Evolutionary conservation across 1,284 basidiomycete species (phyloP).

Genomic region (Ustilago esculenta): DNA sequence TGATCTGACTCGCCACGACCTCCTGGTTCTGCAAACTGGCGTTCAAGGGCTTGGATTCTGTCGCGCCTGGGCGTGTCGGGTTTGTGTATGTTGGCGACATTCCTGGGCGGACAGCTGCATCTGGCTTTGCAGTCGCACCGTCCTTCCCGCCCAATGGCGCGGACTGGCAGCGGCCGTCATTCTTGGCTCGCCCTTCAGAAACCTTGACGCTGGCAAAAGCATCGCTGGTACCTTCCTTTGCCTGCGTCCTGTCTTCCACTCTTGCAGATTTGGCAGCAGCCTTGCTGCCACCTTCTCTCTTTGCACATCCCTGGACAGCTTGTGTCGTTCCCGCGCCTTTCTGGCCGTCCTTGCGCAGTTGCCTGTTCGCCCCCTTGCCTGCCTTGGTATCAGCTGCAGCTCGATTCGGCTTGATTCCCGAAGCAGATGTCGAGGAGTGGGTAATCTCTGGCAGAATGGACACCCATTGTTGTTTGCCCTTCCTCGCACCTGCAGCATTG

Average conservation of each 20-base stretch:
- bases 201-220: neutral
- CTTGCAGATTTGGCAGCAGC: neutral
- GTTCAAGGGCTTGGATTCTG: conserved; percentile 1
- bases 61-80: too few relatives aligned
- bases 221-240: conserved; percentile 2
- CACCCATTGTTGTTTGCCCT: conserved; percentile 57
- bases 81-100: too few relatives aligned
- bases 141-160: conserved; percentile 1
- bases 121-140: neutral
- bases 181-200: neutral
- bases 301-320: conserved; percentile 1
- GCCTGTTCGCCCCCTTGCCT: conserved; percentile 16
- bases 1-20: neutral
- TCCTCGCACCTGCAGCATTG: conserved; percentile 16
- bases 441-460: conserved; percentile 54
- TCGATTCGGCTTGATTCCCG: conserved; percentile 4
- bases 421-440: conserved; percentile 8
- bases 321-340: conserved; percentile 9
- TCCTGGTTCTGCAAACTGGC: neutral
- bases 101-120: neutral
- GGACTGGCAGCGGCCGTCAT: neutral
- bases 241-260: neutral
- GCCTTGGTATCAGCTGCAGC: conserved; percentile 6
- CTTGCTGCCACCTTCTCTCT: conserved; percentile 3
- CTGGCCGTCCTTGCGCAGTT: conserved; percentile 12